Percentiles rank a stretch among this genome's conserved stretches.
These are phyloP conservation scores for Ceratocystis ficicola DNA, from an alignment of 2,329 filamentous ascomycete species.

Conservation along the genomic window DNA sequence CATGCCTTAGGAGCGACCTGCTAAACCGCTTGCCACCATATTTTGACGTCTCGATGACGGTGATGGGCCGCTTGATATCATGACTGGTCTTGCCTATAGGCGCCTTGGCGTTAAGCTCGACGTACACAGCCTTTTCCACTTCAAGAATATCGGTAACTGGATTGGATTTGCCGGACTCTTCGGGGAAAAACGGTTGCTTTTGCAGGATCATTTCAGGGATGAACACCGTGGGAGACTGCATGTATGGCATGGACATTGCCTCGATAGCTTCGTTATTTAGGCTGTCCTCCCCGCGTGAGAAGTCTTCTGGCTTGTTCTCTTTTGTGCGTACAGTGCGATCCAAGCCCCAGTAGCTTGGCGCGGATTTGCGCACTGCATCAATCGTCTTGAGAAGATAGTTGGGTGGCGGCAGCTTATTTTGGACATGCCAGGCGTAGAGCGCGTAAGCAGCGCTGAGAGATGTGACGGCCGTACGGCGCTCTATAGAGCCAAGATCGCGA, in stretches of 20 bases:
- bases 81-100: conserved; percentile 8
- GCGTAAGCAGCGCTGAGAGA: conserved; percentile 17
- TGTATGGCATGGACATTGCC: conserved; percentile 18
- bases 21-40: conserved; percentile 32
- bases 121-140: conserved; percentile 22
- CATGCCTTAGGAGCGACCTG: conserved; percentile 45
- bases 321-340: conserved; percentile 12
- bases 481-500: conserved; percentile 20
- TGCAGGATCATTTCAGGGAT: conserved; percentile 25
- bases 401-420: conserved; percentile 10
- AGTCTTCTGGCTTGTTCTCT: conserved; percentile 17
- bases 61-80: conserved; percentile 31
- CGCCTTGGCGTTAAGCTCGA: conserved; percentile 21
- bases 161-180: conserved; percentile 18
- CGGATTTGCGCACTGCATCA: conserved; percentile 15
- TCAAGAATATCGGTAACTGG: conserved; percentile 21
- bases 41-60: conserved; percentile 31
- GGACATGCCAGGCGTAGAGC: conserved; percentile 16
- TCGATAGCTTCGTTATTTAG: conserved; percentile 19
- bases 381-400: conserved; percentile 12
- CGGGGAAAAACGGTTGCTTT: conserved; percentile 22
- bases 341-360: conserved; percentile 19
- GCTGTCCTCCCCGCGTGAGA: conserved; percentile 17
- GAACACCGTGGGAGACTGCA: conserved; percentile 27
- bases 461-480: conserved; percentile 17